Evolutionary conservation across 768 basidiomycete species (phyloP).

Genomic region (Boletus bicolor): DNA sequence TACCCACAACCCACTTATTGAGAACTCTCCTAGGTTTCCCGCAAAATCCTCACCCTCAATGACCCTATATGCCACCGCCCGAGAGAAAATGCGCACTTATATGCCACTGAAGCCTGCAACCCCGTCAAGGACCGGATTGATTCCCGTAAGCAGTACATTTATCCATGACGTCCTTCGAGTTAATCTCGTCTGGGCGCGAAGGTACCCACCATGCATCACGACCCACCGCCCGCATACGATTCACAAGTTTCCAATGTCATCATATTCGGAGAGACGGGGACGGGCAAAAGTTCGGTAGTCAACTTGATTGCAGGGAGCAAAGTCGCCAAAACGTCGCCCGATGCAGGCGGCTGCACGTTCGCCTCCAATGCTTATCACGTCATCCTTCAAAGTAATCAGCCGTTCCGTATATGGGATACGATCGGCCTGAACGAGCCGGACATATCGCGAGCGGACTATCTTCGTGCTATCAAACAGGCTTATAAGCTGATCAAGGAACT

Average conservation of each 20-base stretch:
- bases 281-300: conserved; percentile 41
- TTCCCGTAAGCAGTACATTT: conserved; percentile 9
- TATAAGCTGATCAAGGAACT: conserved; percentile 34
- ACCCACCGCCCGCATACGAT: conserved; percentile 17
- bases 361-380: conserved; percentile 23
- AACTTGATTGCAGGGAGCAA: conserved; percentile 36
- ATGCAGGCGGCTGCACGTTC: conserved; percentile 37
- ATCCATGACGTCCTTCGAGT: too few species aligned
- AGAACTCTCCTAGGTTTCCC: not conserved
- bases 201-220: not conserved
- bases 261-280: conserved; percentile 29
- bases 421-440: conserved; percentile 31
- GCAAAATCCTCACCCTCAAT: conserved; percentile 1
- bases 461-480: conserved; percentile 27
- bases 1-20: conserved; percentile 15
- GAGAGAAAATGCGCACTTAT: conserved; percentile 5
- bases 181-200: conserved; percentile 8
- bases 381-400: conserved; percentile 8
- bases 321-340: conserved; percentile 30
- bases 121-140: not conserved
- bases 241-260: conserved; percentile 21
- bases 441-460: conserved; percentile 16
- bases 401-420: conserved; percentile 32
- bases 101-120: not conserved
- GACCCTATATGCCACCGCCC: not conserved